Percentiles rank a stretch among this genome's conserved stretches.
Evolutionary conservation across 176 grass and related monocot species (phyloP).

Genomic region (Oryza brachyantha): DNA sequence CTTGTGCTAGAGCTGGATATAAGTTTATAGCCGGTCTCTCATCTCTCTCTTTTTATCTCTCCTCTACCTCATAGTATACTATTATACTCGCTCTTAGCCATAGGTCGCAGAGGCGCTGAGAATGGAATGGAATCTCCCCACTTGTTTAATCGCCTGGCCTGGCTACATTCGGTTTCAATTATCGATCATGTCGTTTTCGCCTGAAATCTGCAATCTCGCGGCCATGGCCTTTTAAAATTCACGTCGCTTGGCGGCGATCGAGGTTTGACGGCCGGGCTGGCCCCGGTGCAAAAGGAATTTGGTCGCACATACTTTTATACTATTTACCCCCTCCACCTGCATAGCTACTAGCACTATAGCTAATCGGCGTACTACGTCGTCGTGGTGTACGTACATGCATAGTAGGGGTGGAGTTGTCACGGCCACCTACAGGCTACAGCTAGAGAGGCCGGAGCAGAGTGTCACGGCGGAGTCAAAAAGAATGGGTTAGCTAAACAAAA

Average conservation of each 20-base stretch:
- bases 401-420: conserved; percentile 22
- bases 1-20: too few species aligned
- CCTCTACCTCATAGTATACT: too few species aligned
- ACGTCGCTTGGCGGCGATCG: conserved; percentile 19
- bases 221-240: conserved; percentile 4
- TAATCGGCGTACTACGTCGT: background rate
- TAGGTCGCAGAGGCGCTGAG: background rate
- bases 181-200: conserved; percentile 25
- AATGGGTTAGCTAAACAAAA: background rate
- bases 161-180: conserved; percentile 31
- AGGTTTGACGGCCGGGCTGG: background rate
- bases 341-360: too few species aligned
- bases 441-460: background rate
- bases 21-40: too few species aligned
- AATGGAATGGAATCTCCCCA: conserved; percentile 42
- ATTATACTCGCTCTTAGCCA: too few species aligned
- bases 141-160: conserved; percentile 19
- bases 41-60: too few species aligned
- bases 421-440: conserved; percentile 40
- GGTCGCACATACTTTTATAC: background rate
- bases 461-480: conserved; percentile 1
- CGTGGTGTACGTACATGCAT: background rate
- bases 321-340: background rate
- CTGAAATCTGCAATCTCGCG: conserved; percentile 28
- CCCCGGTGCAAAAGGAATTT: background rate